Evolutionary conservation across 805 yeast species (phyloP), one percentile per base, ranked within the genome.

Genomic region (Cyberlindnera suaveolens): DNA sequence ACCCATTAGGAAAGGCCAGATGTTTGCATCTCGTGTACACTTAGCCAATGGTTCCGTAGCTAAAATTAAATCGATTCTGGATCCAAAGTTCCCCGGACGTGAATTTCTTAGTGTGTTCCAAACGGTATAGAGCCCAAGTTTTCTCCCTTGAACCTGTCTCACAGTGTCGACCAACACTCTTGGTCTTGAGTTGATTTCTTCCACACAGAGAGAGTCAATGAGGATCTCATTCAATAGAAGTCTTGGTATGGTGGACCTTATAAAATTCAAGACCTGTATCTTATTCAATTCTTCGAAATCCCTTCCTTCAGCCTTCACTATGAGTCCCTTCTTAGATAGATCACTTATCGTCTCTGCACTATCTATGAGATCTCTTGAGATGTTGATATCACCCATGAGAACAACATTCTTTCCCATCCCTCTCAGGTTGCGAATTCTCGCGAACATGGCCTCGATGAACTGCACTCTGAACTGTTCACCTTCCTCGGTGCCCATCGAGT

Each of bases 361-460:
- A 57, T 91, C 99, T 6, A 85, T 80, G 37, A 85, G 63, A 61
- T 89, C 93, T 14, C 87, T 68, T 5, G 89, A 71, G 3, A 91
- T 82, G 57, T 91, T 91, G 14, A 91, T 72, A 59, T 91, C 99
- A 3, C 99, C 99, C 78, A 91, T 71, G 0, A 93, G 64, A 1
- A 91, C 67, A 5, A 91, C 89, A 13, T 76, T 63, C 52, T 90
- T 84, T 0, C 87, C 87, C 47, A 66, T 34, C 1, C 53, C 51
- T n/a, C 67, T 61, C 43, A 91, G 66, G 31, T 71, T 72, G 30
- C 74, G 63, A 15, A 85, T 74, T 36, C 99, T 72, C 42, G 72
- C 63, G 41, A 88, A 75, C 38, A 91, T 58, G 2, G 75, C 63
- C 18, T 67, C 66, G 41, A 87, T 65, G 53, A 86, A 91, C 14